These are phyloP conservation scores for Leccinum imitatum DNA, from an alignment of 768 basidiomycete species.

Conservation along the genomic window DNA sequence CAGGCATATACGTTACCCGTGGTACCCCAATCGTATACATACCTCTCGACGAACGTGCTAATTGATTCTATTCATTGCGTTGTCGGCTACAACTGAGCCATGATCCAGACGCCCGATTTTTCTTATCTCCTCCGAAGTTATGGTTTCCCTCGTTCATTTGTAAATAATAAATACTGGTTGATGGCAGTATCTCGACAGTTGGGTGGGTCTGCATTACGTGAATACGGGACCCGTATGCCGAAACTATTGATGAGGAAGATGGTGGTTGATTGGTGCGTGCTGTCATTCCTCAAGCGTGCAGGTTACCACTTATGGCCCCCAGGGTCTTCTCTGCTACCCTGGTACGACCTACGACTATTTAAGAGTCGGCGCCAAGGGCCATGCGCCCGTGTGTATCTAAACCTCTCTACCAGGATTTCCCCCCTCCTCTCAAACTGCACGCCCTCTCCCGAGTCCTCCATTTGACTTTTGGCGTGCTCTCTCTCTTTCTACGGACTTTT, in stretches of 20 bases:
- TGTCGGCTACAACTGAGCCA: neutral
- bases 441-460: neutral
- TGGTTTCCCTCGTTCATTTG: neutral
- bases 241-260: slow-evolving; percentile 7
- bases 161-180: neutral
- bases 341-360: slow-evolving; percentile 13
- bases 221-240: slow-evolving; percentile 5
- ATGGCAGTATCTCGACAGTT: neutral
- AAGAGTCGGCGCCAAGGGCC: slow-evolving; percentile 6
- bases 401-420: slow-evolving; percentile 4
- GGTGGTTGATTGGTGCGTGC: slow-evolving; percentile 4
- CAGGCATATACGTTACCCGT: slow-evolving; percentile 24
- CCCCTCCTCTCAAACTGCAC: slow-evolving; percentile 2
- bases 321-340: slow-evolving; percentile 21
- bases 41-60: slow-evolving; percentile 10
- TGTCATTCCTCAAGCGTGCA: slow-evolving; percentile 8
- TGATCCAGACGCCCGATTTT: neutral
- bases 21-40: slow-evolving; percentile 15
- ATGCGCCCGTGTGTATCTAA: slow-evolving; percentile 5
- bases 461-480: neutral
- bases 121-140: neutral
- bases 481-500: slow-evolving; percentile 3
- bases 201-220: neutral
- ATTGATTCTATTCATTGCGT: neutral
- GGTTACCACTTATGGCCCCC: slow-evolving; percentile 12